Base-by-base conservation (phyloP, 176 grass and related monocot species). In the Alopecurus myosuroides region DNA sequence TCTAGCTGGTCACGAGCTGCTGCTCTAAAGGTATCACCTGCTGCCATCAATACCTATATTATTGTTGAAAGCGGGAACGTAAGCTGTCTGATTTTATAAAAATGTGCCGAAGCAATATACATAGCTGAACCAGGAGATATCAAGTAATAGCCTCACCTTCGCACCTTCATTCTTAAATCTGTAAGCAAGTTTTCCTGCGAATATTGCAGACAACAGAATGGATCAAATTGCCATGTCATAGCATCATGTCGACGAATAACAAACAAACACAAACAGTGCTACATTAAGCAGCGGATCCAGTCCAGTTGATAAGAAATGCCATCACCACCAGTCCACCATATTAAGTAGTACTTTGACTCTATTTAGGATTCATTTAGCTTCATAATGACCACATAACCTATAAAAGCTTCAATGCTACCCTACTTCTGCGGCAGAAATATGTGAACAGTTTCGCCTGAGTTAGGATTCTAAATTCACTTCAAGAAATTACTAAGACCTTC, bases 1-100 rank as follows among this genome's bases (percentile, higher is more conserved):
- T 98, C 93, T 90, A 98, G 89, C 70, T 98, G 97, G 82, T 98
- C 97, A 80, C 91, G 89, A 81, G 97, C 97, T 55, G 93, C 97
- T 82, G 97, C 93, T 85, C 93, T 86, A 70, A 94, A 96, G 48
- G 97, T 98, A 84, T 98, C 93, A 85, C 97, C 97, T 83, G 97
- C 97, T 70, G 93, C 93, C 89, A 98, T 89, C 88, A 98, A 78
- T 89, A 98, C 89, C 93, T 96, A 73, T 79, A 92, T 75, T 53
- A 89, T 14, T 11, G 39, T 80, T 82, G 57, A 87, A 86, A 60
- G 46, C 48, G 42, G 9, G 58, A 74, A 31, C n/a, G 64, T 36
- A 40, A 79, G 53, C 46, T 67, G 18, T 41, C 46, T 56, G 82
- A 74, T 29, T 86, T 20, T 22, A 78, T 40, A 84, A 11, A 1